These are phyloP conservation scores for Candida piceae DNA, from an alignment of 805 yeast genomes.

Conservation along the genomic window DNA sequence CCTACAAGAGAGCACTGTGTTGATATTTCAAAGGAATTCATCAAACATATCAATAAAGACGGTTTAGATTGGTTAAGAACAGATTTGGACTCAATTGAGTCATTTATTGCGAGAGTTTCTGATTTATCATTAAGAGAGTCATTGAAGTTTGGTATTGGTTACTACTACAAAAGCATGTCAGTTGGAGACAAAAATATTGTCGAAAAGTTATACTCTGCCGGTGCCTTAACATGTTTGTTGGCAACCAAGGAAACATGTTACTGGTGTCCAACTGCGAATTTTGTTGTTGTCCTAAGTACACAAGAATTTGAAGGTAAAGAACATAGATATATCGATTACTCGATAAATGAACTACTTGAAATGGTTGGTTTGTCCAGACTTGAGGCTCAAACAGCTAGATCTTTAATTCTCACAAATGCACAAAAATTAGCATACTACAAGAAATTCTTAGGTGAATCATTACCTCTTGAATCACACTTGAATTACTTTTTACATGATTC, in stretches of 20 bases:
- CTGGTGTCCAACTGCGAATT: constrained; percentile 46
- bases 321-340: constrained; percentile 63
- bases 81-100: constrained; percentile 34
- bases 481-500: constrained; percentile 57
- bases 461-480: constrained; percentile 81
- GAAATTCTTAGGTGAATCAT: constrained; percentile 64
- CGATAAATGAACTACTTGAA: constrained; percentile 57
- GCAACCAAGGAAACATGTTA: constrained; percentile 54
- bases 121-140: constrained; percentile 44
- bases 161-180: constrained; percentile 54
- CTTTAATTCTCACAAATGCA: constrained; percentile 51
- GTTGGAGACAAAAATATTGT: constrained; percentile 49
- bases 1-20: constrained; percentile 51
- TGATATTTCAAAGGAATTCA: constrained; percentile 44
- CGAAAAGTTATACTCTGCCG: constrained; percentile 44
- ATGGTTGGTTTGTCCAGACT: constrained; percentile 49
- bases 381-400: constrained; percentile 33
- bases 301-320: constrained; percentile 68
- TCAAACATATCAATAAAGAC: constrained; percentile 30
- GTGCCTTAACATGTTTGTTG: constrained; percentile 51
- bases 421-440: constrained; percentile 58
- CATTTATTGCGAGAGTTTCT: constrained; percentile 37
- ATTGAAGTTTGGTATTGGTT: constrained; percentile 59
- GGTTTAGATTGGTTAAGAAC: constrained; percentile 36
- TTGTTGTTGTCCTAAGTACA: constrained; percentile 67